A percentile compares a stretch with the other conserved stretches of the same genome.
Evolutionary conservation across 2,329 filamentous ascomycete genomes (phyloP).

Genomic region (Coniochaeta ligniaria): DNA sequence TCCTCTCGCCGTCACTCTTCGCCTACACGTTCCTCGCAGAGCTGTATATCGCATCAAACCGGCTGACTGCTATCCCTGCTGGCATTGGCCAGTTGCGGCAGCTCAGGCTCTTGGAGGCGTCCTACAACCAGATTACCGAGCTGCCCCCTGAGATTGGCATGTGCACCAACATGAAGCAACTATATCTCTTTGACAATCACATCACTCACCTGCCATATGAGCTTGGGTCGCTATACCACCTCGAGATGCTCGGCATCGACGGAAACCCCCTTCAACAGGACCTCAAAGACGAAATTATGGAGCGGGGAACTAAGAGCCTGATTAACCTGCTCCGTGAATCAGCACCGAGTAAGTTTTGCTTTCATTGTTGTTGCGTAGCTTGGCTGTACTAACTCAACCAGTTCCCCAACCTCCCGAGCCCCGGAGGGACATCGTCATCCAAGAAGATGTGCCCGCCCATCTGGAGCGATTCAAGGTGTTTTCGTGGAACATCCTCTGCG

Average conservation of each 20-base stretch:
- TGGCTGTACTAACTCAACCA: slow-evolving; percentile 28
- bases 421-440: slow-evolving; percentile 73
- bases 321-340: slow-evolving; percentile 78
- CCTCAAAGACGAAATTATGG: slow-evolving; percentile 74
- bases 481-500: slow-evolving; percentile 93
- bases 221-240: slow-evolving; percentile 77
- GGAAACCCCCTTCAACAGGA: slow-evolving; percentile 78
- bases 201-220: slow-evolving; percentile 77
- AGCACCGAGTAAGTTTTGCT: slow-evolving; percentile 62
- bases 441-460: slow-evolving; percentile 51
- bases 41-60: slow-evolving; percentile 91
- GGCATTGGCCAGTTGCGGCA: slow-evolving; percentile 77
- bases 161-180: slow-evolving; percentile 83
- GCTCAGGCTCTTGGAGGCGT: slow-evolving; percentile 77
- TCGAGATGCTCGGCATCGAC: slow-evolving; percentile 86
- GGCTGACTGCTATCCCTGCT: slow-evolving; percentile 70
- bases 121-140: slow-evolving; percentile 75
- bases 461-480: slow-evolving; percentile 75
- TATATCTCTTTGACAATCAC: slow-evolving; percentile 86
- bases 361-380: not conserved
- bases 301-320: slow-evolving; percentile 79
- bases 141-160: slow-evolving; percentile 91
- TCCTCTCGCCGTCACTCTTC: slow-evolving; percentile 74
- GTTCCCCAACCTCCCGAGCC: slow-evolving; percentile 71
- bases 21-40: slow-evolving; percentile 84